A percentile compares a stretch with the other conserved stretches of the same genome.
Evolutionary conservation across 441 rosid species (phyloP).

Genomic region (Viola pubescens): DNA sequence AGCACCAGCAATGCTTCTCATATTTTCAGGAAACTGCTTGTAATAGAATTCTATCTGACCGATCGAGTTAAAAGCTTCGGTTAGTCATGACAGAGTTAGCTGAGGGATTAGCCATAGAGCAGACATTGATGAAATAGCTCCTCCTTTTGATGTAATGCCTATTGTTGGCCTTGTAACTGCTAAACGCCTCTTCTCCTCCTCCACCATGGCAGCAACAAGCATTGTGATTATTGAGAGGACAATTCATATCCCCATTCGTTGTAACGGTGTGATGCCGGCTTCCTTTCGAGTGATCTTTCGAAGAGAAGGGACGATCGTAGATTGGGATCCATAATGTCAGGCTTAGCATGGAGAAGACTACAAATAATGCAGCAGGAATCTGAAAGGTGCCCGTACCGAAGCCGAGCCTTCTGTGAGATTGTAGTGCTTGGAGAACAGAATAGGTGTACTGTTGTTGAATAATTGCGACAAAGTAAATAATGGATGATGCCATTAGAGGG

Average conservation of each 20-base stretch:
- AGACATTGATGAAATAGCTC: conserved; percentile 35
- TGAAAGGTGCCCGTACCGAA: conserved; percentile 16
- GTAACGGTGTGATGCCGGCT: conserved; percentile 19
- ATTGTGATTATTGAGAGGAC: conserved; percentile 21
- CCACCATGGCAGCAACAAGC: conserved; percentile 28
- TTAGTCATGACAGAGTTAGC: conserved; percentile 26
- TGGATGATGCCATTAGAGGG: conserved; percentile 51
- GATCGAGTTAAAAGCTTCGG: no score
- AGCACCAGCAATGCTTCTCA: background rate
- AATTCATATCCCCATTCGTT: conserved; percentile 36
- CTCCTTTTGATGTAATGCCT: conserved; percentile 26
- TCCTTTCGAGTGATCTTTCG: conserved; percentile 27
- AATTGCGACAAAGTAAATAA: conserved; percentile 36
- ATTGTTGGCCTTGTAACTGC: conserved; percentile 29
- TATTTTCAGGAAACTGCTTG: no score
- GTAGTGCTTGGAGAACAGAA: conserved; percentile 45
- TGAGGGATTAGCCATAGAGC: conserved; percentile 42
- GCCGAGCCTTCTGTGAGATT: conserved; percentile 30
- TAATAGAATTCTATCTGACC: no score
- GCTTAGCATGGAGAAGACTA: conserved; percentile 32
- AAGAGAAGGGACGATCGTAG: conserved; percentile 38
- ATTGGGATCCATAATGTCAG: conserved; percentile 41
- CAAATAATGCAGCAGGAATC: conserved; percentile 31
- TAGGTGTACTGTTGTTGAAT: conserved; percentile 39
- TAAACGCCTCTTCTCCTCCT: conserved; percentile 23